Base-by-base conservation (phyloP, 352 stramenopile genomes). In the Phytophthora lateralis region DNA sequence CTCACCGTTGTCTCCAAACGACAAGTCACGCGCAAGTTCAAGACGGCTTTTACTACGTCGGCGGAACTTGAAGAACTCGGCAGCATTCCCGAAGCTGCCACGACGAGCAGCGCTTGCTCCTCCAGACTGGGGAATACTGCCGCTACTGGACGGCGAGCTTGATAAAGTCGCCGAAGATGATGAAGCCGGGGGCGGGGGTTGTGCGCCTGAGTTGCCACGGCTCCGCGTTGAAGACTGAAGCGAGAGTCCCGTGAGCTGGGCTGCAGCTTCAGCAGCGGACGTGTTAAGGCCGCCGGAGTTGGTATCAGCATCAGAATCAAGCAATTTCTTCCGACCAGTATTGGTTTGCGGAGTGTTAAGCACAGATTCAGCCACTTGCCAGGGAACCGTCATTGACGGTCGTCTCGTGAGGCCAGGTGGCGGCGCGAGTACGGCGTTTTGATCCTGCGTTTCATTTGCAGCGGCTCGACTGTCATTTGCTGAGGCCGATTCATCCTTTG, bases 51-150 rank as follows among this genome's bases (percentile, higher is more conserved):
- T 94, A 60, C 85, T 94, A 60, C 85, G 82, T 76, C 85, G 81
- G 44, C 85, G 85, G 39, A 92, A 94, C 53, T 92, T 92, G 66
- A 91, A 94, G 21, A 94, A 91, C 54, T 94, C 83, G 12, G 85
- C 85, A 18, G 85, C 85, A 61, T 94, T 94, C 1, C 85, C 85
- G 63, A 94, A 94, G 43, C 83, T 93, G 38, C 83, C 82, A 44
- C 85, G 83, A 37, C 84, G 71, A 46, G 71, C 69, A 9, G 73
- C 69, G 14, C 51, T 71, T 9, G 26, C 51, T 30, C 60, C 66
- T 55, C 61, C 66, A 51, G 55, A 44, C 18, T 62, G 51, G 6
- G 57, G 41, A 17, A 58, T 69, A 20, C 49, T 39, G n/a, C 21
- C 47, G 17, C 55, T 63, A 54, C n/a, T 66, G 18, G 68, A 38